phyloP scores from a whole-genome alignment of 2,329 filamentous ascomycete species.

The Claviceps arundinis region DNA sequence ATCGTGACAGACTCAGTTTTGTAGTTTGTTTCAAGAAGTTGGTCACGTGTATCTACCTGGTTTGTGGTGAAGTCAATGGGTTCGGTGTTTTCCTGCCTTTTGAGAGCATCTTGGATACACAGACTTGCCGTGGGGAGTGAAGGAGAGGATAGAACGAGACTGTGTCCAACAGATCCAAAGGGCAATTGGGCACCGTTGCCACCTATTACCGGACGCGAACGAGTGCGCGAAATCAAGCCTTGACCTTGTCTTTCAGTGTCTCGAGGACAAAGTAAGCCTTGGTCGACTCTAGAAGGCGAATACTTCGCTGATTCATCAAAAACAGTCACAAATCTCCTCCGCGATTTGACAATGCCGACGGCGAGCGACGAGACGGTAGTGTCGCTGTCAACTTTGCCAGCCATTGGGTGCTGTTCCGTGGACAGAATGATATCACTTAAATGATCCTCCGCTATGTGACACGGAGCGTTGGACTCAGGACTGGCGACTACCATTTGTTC shows the following conservation, averaged over 20 bases:
- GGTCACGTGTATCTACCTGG: neutral
- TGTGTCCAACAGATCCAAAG: neutral
- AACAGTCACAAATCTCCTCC: neutral
- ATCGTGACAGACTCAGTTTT: neutral
- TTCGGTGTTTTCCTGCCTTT: neutral
- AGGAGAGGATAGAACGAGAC: neutral
- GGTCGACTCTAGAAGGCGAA: neutral
- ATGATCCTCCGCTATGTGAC: neutral
- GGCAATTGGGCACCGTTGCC: neutral
- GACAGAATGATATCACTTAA: neutral
- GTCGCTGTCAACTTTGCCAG: neutral
- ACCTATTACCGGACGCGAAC: neutral
- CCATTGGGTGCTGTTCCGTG: neutral
- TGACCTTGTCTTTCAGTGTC: neutral
- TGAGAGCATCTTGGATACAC: neutral
- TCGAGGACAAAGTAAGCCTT: constrained; percentile 2
- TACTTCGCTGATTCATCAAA: neutral
- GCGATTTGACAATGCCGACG: constrained; percentile 2
- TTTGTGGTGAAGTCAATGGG: neutral
- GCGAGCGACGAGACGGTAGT: neutral
- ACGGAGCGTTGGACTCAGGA: neutral
- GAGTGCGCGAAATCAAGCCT: neutral
- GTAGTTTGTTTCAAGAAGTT: neutral
- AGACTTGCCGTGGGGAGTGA: neutral
- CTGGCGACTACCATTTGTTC: neutral